These are phyloP conservation scores for Coniochaeta prunicola DNA, from an alignment of 2,329 filamentous ascomycete genomes.

Conservation along the genomic window DNA sequence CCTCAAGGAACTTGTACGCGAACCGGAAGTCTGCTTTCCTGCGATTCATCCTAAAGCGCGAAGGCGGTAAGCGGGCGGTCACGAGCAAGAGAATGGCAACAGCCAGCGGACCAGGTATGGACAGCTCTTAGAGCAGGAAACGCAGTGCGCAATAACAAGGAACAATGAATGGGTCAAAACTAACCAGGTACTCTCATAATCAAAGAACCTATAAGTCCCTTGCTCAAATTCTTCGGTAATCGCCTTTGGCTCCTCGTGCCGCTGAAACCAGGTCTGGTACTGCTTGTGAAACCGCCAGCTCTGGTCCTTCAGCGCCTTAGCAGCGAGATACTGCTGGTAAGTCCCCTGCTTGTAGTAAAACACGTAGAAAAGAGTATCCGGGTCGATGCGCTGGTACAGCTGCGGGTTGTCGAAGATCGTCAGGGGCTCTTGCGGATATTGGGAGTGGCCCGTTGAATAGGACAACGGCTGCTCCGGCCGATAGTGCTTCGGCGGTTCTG, in stretches of 20 bases:
- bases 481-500: slow-evolving; percentile 77
- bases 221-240: slow-evolving; percentile 99
- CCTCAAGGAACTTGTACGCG: slow-evolving; percentile 94
- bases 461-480: slow-evolving; percentile 71
- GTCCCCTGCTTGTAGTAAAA: slow-evolving; percentile 98
- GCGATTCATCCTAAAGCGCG: slow-evolving; percentile 82
- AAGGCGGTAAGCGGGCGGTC: background rate
- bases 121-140: no score
- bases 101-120: no score
- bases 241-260: slow-evolving; percentile 95
- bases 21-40: slow-evolving; percentile 98
- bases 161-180: slow-evolving; percentile 24
- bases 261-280: slow-evolving; percentile 98
- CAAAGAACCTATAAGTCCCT: slow-evolving; percentile 97
- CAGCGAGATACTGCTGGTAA: slow-evolving; percentile 90
- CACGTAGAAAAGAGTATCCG: slow-evolving; percentile 94
- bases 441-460: slow-evolving; percentile 44
- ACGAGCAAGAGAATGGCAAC: background rate
- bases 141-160: background rate
- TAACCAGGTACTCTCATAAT: slow-evolving; percentile 98
- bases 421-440: slow-evolving; percentile 90
- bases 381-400: slow-evolving; percentile 83
- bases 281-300: slow-evolving; percentile 99
- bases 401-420: slow-evolving; percentile 85
- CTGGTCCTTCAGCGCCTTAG: slow-evolving; percentile 95